Evolutionary conservation across 257 asterid genomes (phyloP), one percentile per base, ranked within the genome.

Genomic region (Solanum verrucosum): DNA sequence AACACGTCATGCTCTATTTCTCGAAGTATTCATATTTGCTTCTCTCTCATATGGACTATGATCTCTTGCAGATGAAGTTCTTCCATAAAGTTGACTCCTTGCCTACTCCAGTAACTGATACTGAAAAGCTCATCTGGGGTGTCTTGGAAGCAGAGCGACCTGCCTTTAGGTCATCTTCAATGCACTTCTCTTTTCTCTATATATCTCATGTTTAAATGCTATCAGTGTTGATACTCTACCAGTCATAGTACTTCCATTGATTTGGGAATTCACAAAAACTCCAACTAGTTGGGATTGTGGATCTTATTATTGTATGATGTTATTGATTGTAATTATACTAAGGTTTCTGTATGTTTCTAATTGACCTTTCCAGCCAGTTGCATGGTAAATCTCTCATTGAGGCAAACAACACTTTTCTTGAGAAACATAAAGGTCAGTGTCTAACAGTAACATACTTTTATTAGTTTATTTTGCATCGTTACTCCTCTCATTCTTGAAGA

Each of bases 121-220:
- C 94, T 79, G 98, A 96, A 87, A 97, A 93, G 89, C 92, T 97
- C 87, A 91, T 96, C 82, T 95, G 98, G 95, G 94, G 92, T 60
- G 98, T 96, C 84, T 77, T 97, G 87, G 98, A 97, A 89, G 98
- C 94, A 70, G 99, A 97, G 86, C 94, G 98, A 42, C 93, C 94
- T 82, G 85, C 92, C 56, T 91, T 95, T 89, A 93, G 98, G 99
- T 95, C 88, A 87, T 89, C 65, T 89, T 63, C 87, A 68, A 71
- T 87, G 84, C 74, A 49, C 46, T 82, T 77, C 7, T 52, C 44
- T 35, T 29, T 46, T 81, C 85, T 46, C 42, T 46, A 29, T 25
- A 13, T 46, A 46, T 81, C 29, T 27, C 52, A 81, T 46, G 29
- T 81, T 82, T 20, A 49, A 82, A 31, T 81, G 40, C 56, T 29